Evolutionary conservation across 1,284 basidiomycete species (phyloP), one percentile per base, ranked within the genome.

Genomic region (Trichosporon inkin): DNA sequence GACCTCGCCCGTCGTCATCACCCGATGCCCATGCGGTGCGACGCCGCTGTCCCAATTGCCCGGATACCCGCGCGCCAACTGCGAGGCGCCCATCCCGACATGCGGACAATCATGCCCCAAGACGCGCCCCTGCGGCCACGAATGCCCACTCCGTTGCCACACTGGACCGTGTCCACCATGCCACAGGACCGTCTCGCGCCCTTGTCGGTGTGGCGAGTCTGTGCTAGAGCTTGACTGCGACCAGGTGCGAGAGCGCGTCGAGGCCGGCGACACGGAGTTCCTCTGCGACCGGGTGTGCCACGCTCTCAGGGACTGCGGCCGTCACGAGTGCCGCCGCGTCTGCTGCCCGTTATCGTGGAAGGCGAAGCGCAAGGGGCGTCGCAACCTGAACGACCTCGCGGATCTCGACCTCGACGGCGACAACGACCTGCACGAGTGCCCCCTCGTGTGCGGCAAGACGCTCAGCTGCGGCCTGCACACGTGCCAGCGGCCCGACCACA

Each of bases 341-440:
- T 96, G 92, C 71, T 96, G 93, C 70, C 92, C 93, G 0, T 81
- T 95, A 0, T 87, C 90, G 1, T 86, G 85, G 57, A 79, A 81
- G 55, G 75, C 80, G 49, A 87, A 85, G 67, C 86, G 87, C 68
- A 84, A 85, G 53, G 89, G 84, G 64, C 81, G 82, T 10, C 80
- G 78, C 3, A 62, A 54, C 10, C 44, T 58, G 7, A 10, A 22
- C 16, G 44, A 49, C 22, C 44, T 49, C 24, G 57, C 62, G 20
- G 69, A 69, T 36, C 19, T 56, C 3, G 64, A 58, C 47, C 37
- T 58, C 11, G 65, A 62, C 22, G 65, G 65, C 19, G 64, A 65
- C 55, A 64, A 85, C 61, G 81, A 81, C 40, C 82, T 84, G 17
- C 91, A 94, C 70, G 84, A 86, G 62, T 94, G 91, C 67, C 88